Conservation (phyloP, 352 stramenopile species). For the Aphanomyces cochlioides region DNA sequence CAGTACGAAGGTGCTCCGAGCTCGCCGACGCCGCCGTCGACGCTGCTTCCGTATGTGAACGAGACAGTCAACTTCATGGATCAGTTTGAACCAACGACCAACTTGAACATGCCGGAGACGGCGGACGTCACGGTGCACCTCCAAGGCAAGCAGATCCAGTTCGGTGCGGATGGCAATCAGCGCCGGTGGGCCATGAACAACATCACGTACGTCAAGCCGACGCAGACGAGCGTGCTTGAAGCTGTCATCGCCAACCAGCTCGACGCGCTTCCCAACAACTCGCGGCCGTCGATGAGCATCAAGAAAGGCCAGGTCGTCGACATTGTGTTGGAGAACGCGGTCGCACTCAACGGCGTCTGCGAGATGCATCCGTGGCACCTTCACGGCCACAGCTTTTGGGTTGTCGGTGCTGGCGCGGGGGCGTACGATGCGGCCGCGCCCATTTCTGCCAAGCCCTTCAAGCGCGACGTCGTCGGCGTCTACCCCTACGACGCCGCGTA, state of each 20-base stretch:
- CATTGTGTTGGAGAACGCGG: slow-evolving; percentile 35
- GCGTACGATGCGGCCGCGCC: slow-evolving; percentile 9
- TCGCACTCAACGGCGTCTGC: slow-evolving; percentile 32
- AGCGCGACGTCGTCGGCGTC: slow-evolving; percentile 12
- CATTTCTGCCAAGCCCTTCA: neutral
- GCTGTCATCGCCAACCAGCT: slow-evolving; percentile 8
- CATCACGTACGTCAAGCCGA: slow-evolving; percentile 31
- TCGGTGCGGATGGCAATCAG: slow-evolving; percentile 22
- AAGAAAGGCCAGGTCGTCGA: slow-evolving; percentile 33
- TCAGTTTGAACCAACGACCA: slow-evolving; percentile 26
- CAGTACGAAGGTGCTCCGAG: slow-evolving; percentile 5
- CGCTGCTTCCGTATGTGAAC: slow-evolving; percentile 28
- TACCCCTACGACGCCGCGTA: slow-evolving; percentile 1
- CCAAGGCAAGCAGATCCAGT: slow-evolving; percentile 24
- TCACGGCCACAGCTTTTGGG: slow-evolving; percentile 39
- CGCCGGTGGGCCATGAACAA: slow-evolving; percentile 32
- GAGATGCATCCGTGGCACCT: slow-evolving; percentile 40
- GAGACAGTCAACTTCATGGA: slow-evolving; percentile 25
- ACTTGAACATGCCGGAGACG: neutral
- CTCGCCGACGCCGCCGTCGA: slow-evolving; percentile 21
- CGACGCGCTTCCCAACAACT: neutral
- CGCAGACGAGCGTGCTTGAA: slow-evolving; percentile 25
- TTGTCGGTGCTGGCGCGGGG: slow-evolving; percentile 33
- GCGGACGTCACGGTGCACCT: slow-evolving; percentile 24
- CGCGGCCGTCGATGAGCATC: slow-evolving; percentile 14